Base-by-base conservation (phyloP, 805 yeast genomes). In the Nakazawaea pomicola region DNA sequence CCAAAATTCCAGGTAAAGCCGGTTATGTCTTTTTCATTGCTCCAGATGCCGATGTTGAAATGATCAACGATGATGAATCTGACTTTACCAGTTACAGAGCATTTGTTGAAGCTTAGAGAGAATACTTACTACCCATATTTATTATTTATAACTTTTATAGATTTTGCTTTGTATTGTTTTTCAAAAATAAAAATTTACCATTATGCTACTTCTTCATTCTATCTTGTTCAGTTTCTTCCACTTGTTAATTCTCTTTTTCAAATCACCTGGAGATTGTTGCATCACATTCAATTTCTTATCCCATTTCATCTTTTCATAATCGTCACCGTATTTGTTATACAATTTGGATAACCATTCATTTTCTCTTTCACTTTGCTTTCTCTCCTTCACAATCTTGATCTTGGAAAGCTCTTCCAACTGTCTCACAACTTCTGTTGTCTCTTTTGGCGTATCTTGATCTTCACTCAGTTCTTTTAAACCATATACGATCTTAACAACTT, bases 291-390 rank as follows among this genome's bases (percentile, higher is more conserved):
- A 69, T 60, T 84, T 84, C 62, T 75, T 76, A 60, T 93, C 99
- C 85, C 95, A 84, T 58, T 78, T 83, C 99, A 93, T 93, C 52
- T 80, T 85, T 35, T 74, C 81, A 57, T 80, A 89, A 58, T 93
- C 83, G 49, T 88, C 95, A 14, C 96, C 96, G 55, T 93, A 79
- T 58, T 87, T 88, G 16, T 75, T 76, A 45, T 80, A 71, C 29
- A 93, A 66, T 18, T 61, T 61, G 35, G 58, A 62, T 31, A 86
- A 60, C 95, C 96, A 88, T 25, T 73, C 83, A 33, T 61, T 63
- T 60, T 93, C 98, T 51, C 95, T 67, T 31, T 72, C 82, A 46
- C 87, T 76, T 50, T 77, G 84, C 16, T 60, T 61, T 53, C 83
- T 73, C 42, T 70, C 81, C 39, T 61, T 69, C 28, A 62, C 70